Evolutionary conservation across 306 rosid genomes (phyloP), one percentile per base, ranked within the genome.

Genomic region (Alnus glutinosa): DNA sequence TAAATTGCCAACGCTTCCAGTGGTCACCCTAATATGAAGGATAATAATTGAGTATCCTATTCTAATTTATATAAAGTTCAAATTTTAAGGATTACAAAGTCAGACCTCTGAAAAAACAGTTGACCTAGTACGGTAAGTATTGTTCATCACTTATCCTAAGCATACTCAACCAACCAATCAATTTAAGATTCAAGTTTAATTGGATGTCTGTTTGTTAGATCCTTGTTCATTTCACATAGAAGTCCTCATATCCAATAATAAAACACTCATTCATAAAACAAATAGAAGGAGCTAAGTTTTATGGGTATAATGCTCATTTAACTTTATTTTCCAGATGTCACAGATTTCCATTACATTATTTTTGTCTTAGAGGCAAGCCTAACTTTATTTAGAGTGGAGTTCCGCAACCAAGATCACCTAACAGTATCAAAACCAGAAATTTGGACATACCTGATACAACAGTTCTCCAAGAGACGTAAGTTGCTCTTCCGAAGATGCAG

Each of bases 391-490:
- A 44, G 32, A 46, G 9, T 48, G 57, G 47, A 54, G 9, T 62
- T 11, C 23, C 28, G 7, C 69, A 14, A 7, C 50, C 6, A 55
- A 37, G 18, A 32, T 50, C 62, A 52, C 68, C 34, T 67, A 57
- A 75, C 28, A 39, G 50, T 15, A 37, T 54, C 68, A 15, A 52
- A 55, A 36, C 28, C 55, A 59, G 44, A 71, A 70, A 70, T 28
- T 30, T 46, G 36, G 13, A 71, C 34, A 37, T 76, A 95, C 99
- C 99, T 95, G 99, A 87, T 95, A 95, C 79, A 95, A 73, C 81
- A 95, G 76, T 81, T 91, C 99, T 78, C 99, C 99, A 10, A 95
- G 94, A 78, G 94, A 71, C 47, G 92, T 80, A 78, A 95, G 96
- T 89, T 91, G 99, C 64, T 95, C 87, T 28, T 71, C 75, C 19